A percentile compares a stretch with the other conserved stretches of the same genome.
Evolutionary conservation across 352 stramenopile genomes (phyloP).

Genomic region (Phytopythium cucurbitacearum): DNA sequence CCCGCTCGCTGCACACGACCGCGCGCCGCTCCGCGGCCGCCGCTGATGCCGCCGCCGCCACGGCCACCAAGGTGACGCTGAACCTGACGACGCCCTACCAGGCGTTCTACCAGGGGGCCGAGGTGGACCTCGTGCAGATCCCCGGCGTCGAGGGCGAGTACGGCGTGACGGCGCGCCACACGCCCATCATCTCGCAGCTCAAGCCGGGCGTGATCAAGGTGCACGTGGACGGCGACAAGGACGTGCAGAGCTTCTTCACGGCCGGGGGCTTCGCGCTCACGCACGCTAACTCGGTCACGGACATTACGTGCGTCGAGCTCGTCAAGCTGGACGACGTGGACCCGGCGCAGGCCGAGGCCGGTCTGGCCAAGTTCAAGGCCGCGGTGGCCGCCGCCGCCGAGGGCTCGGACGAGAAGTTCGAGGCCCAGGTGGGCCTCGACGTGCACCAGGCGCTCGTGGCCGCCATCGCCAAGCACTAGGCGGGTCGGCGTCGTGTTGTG

Average conservation of each 20-base stretch:
- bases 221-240: constrained; percentile 78
- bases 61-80: constrained; percentile 78
- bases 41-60: constrained; percentile 33
- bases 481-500: neutral
- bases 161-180: constrained; percentile 95
- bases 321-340: constrained; percentile 98
- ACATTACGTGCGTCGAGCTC: constrained; percentile 96
- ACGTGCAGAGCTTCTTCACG: constrained; percentile 97
- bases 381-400: constrained; percentile 73
- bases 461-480: constrained; percentile 78
- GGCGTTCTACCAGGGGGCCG: constrained; percentile 73
- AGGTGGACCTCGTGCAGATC: constrained; percentile 92
- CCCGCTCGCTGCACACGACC: constrained; percentile 60
- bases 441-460: constrained; percentile 91
- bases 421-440: constrained; percentile 96
- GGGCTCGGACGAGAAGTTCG: constrained; percentile 88
- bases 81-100: constrained; percentile 84
- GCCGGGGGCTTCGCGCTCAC: constrained; percentile 96
- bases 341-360: constrained; percentile 74
- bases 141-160: constrained; percentile 96
- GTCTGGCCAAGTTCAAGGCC: constrained; percentile 91
- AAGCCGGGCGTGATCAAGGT: constrained; percentile 95
- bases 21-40: constrained; percentile 50
- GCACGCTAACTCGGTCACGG: constrained; percentile 94
- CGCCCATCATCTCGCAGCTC: constrained; percentile 95